Base-by-base conservation (phyloP, 352 stramenopile species). In the Pythium utonaiense region DNA sequence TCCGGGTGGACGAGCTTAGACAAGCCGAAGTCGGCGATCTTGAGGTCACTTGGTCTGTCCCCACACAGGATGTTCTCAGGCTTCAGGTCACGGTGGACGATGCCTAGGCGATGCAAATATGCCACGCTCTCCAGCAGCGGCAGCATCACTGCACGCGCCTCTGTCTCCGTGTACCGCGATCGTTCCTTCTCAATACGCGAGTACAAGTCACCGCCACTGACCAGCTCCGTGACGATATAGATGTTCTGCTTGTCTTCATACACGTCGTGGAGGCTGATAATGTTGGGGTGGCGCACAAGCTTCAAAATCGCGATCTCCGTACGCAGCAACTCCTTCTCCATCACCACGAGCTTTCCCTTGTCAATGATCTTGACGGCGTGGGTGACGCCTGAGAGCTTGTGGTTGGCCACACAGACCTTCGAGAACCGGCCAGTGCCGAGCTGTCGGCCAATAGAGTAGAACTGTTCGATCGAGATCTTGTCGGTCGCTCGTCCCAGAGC, bases 161-260 rank as follows among this genome's bases (percentile, higher is more conserved):
- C 87, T 3, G 82, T 73, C 70, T 98, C 92, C 2, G 86, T 96
- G 60, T 97, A 96, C 44, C 84, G 64, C 25, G 80, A 78, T 3
- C 85, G 73, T 1, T 88, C 83, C 0, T 98, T 64, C 40, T 64
- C 92, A 62, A 99, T 99, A 4, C 90, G 83, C 73, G 98, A 97
- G 74, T 99, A 99, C 6, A 99, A 70, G 65, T 99, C 96, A 16
- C 97, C 96, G n/a, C 96, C 97, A 8, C 77, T 75, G 2, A 98
- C 79, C 0, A 99, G 80, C 71, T 99, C 97, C 70, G 98, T 98
- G 27, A 99, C 96, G 45, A 99, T 94, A 78, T 98, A 99, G 62
- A 99, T 97, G 64, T 93, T 77, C 68, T 95, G 83, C 27, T 88
- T 83, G 57, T 90, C 85, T 58, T 98, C 93, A 68, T 96, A 98